Evolutionary conservation across 2,329 filamentous ascomycete genomes (phyloP), one percentile per base, ranked within the genome.

Genomic region (Meredithiella fracta): DNA sequence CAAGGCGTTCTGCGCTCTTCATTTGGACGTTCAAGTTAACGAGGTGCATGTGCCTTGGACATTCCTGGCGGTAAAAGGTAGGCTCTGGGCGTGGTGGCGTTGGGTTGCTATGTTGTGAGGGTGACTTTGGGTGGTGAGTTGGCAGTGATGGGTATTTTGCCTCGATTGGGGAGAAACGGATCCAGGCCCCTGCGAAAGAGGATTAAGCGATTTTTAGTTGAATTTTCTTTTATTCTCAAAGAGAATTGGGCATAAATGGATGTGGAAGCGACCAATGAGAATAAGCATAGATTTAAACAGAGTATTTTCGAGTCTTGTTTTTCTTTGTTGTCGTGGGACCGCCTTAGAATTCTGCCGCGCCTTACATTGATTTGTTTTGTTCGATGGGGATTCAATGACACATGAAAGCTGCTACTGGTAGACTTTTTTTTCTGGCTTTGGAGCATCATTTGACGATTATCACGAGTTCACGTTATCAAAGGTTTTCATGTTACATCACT

Each of bases 281-380:
- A 34, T 34, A 34, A 34, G 29, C 11, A 11, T 34, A 34, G 29
- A 34, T 5, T 34, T 34, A 34, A 34, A n/a, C n/a, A 34, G 29
- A 5, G 29, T 34, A 42, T 42, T 42, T 42, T 42, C 37, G 17
- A 20, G n/a, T 51, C 34, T 40, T 17, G 3, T 47, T 34, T 42
- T 52, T 47, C 25, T 52, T 56, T 56, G 42, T 52, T 52, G 53
- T 53, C 51, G 44, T 53, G 53, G 49, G 53, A 42, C 49, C 54
- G 29, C 51, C 50, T 49, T 38, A 20, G 44, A 29, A 47, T 38
- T 20, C 20, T 51, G 38, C 53, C 26, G 52, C 47, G 25, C 29
- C 34, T 38, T 17, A 22, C 40, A 3, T 47, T 57, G 31, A 15
- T 49, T 49, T 49, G 15, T 49, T 49, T 23, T 23, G 25, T 44